A percentile compares a stretch with the other conserved stretches of the same genome.
These are phyloP conservation scores for Clonostachys rhizophaga DNA, from an alignment of 2,329 filamentous ascomycete genomes.

Conservation along the genomic window DNA sequence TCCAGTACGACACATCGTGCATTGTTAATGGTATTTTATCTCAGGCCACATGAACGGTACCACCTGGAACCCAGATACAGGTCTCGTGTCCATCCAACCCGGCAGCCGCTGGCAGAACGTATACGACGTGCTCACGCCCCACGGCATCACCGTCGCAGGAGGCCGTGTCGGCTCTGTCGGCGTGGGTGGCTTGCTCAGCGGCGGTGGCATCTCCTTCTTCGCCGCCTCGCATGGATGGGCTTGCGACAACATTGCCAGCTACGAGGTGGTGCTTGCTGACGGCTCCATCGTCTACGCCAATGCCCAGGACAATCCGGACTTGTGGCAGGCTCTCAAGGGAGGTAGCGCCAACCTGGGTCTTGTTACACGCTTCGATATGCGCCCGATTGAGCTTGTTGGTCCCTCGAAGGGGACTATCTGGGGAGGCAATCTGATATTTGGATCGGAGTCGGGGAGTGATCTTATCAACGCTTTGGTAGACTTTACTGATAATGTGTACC, in stretches of 20 bases:
- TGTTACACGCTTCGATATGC: slow-evolving; percentile 18
- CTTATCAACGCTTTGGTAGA: slow-evolving; percentile 22
- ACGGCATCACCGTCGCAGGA: slow-evolving; percentile 23
- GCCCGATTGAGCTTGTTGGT: slow-evolving; percentile 19
- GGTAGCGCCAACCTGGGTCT: slow-evolving; percentile 38
- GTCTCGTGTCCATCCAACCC: slow-evolving; percentile 23
- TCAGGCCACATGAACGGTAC: slow-evolving; percentile 20
- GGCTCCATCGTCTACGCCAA: slow-evolving; percentile 33
- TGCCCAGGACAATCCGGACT: slow-evolving; percentile 23
- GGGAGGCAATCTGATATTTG: slow-evolving; percentile 21
- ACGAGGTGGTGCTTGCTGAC: slow-evolving; percentile 32
- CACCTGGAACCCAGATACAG: slow-evolving; percentile 16
- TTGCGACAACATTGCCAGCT: slow-evolving; percentile 30
- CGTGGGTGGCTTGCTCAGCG: slow-evolving; percentile 23
- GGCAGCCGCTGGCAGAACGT: slow-evolving; percentile 29
- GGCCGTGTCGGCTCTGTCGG: slow-evolving; percentile 28
- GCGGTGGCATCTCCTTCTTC: slow-evolving; percentile 29
- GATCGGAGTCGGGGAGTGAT: slow-evolving; percentile 8
- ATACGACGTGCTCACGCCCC: slow-evolving; percentile 22
- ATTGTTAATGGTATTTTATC: not conserved
- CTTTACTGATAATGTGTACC: slow-evolving; percentile 19
- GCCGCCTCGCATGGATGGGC: slow-evolving; percentile 24
- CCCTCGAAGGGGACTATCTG: slow-evolving; percentile 16
- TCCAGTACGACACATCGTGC: not conserved
- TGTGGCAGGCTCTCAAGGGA: slow-evolving; percentile 37